Evolutionary conservation across 148 eudicot species (phyloP).

Genomic region (Chenopodium quinoa): DNA sequence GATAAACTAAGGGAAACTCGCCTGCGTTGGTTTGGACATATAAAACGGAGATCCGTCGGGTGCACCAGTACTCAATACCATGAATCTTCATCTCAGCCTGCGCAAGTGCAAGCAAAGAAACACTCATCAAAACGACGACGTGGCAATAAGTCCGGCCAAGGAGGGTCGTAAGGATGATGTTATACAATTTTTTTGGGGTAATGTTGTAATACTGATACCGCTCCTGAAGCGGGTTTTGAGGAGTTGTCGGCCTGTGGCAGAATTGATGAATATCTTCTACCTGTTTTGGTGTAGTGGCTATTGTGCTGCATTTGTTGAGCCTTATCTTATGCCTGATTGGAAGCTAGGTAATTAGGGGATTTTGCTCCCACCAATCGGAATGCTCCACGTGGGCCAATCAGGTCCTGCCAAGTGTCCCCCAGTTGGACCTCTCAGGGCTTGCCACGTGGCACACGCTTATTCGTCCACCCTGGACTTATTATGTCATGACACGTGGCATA

Average conservation of each 20-base stretch:
- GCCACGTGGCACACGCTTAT: too few species aligned
- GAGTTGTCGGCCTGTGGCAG: neutral
- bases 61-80: neutral
- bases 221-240: neutral
- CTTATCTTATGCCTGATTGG: neutral
- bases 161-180: neutral
- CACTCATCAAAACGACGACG: slow-evolving; percentile 31
- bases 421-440: too few species aligned
- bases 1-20: too few species aligned
- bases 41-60: too few species aligned
- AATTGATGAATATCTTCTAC: neutral
- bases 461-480: too few species aligned
- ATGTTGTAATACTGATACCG: neutral
- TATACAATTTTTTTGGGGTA: neutral
- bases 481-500: too few species aligned
- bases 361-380: too few species aligned
- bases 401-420: too few species aligned
- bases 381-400: too few species aligned
- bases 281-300: neutral
- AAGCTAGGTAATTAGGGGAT: too few species aligned
- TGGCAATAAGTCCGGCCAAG: slow-evolving; percentile 22
- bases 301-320: neutral
- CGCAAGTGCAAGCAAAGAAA: slow-evolving; percentile 16
- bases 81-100: neutral
- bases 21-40: too few species aligned